Percentiles rank a stretch among this genome's conserved stretches.
phyloP scores from a whole-genome alignment of 768 basidiomycete species.

The Boletales sp. region DNA sequence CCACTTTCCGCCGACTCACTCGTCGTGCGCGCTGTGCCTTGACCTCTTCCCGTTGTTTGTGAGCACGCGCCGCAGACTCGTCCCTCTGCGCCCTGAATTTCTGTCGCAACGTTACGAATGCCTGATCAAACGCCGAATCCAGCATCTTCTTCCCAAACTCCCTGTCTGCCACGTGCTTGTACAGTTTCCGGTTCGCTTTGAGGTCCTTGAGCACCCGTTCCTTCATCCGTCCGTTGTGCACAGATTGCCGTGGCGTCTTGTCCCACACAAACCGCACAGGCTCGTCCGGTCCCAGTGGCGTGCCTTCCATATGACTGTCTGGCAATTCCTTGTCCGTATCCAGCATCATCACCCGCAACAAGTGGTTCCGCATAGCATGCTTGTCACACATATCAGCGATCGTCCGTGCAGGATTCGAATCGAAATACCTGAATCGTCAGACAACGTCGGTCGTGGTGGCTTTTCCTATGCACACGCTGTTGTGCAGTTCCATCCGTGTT shows the following conservation, averaged over 20 bases:
- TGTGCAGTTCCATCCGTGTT: constrained; percentile 34
- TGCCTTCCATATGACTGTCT: constrained; percentile 57
- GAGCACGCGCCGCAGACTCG: constrained; percentile 36
- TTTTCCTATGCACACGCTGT: constrained; percentile 43
- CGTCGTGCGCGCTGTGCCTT: constrained; percentile 65
- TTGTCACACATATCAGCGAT: constrained; percentile 26
- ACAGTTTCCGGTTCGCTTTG: constrained; percentile 49
- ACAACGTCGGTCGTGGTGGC: constrained; percentile 61
- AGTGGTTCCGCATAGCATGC: constrained; percentile 70
- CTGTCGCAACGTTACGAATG: constrained; percentile 62
- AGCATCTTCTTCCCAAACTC: constrained; percentile 62
- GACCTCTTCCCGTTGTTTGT: constrained; percentile 52
- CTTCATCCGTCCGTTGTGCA: constrained; percentile 73
- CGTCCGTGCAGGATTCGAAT: neutral
- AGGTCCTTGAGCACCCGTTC: constrained; percentile 57
- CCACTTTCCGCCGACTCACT: constrained; percentile 57
- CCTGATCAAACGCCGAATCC: constrained; percentile 66
- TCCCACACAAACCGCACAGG: constrained; percentile 78
- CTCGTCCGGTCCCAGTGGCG: constrained; percentile 39
- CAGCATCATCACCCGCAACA: constrained; percentile 57
- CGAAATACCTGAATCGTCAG: constrained; percentile 60
- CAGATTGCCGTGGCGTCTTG: constrained; percentile 70
- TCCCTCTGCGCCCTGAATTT: constrained; percentile 65
- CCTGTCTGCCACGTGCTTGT: constrained; percentile 60
- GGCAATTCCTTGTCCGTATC: constrained; percentile 57